Base-by-base conservation (phyloP, 768 basidiomycete species). In the Chalciporus piperatus region DNA sequence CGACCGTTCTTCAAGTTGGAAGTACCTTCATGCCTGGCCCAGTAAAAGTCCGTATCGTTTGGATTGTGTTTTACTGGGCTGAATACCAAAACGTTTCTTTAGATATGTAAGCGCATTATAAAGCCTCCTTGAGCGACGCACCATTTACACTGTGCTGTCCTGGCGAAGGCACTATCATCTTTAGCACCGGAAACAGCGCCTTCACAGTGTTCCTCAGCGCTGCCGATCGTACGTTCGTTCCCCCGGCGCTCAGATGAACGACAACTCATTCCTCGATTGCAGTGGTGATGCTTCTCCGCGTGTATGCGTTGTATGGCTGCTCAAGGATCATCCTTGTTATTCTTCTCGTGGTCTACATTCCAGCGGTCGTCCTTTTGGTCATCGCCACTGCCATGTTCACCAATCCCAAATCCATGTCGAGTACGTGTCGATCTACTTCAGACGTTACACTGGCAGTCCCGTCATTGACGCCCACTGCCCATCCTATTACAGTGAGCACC, bases 291-390 rank as follows among this genome's bases (percentile, higher is more conserved):
- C 32, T 49, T 12, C 28, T 42, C 9, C 33, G 49, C 16, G 47
- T 47, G 0, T 47, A 39, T 25, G 47, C 38, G 20, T 19, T 47
- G 38, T 30, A 47, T 4, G 11, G 13, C 33, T 25, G 45, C 20
- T 54, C 52, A 14, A 45, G 23, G 47, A 35, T 54, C 19, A 35
- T 50, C 27, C 48, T 54, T 3, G 17, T 23, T 7, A 7, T 37
- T 6, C 53, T 54, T 11, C 44, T 54, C 10, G 40, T 46, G 35
- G 17, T 51, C 3, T 55, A 50, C 33, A 11, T 39, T 4, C 2
- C 45, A 1, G 20, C 41, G 23, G 5, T 55, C 6, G 17, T 40
- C 41, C 9, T 51, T 8, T 20, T 54, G 10, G 32, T 1, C 7
- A 6, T 47, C 2, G 23, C 5, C 17, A 4, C 12, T 25, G 23